A percentile compares a stretch with the other conserved stretches of the same genome.
phyloP scores from a whole-genome alignment of 257 asterid species.

The Solanum habrochaites region DNA sequence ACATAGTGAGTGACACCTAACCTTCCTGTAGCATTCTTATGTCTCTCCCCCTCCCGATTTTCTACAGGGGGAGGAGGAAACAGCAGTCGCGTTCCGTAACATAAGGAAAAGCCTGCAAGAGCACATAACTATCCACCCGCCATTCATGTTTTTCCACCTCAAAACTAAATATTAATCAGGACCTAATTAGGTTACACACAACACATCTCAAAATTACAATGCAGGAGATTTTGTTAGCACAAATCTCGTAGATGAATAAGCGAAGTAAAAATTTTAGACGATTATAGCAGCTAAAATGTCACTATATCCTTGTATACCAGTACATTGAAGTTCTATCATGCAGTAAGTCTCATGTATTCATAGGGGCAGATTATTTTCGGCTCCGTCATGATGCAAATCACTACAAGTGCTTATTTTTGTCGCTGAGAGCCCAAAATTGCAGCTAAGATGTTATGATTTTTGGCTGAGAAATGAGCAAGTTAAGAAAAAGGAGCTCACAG shows the following conservation, averaged over 20 bases:
- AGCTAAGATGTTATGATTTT: background rate
- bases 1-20: constrained; percentile 3
- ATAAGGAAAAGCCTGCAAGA: constrained; percentile 71
- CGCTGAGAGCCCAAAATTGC: background rate
- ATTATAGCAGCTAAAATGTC: background rate
- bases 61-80: no score
- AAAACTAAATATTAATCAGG: no score
- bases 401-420: background rate
- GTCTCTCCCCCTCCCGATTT: constrained; percentile 94
- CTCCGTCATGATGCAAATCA: background rate
- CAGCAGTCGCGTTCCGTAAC: no score
- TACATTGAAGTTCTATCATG: background rate
- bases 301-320: background rate
- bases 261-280: background rate
- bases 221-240: background rate
- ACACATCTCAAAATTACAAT: background rate
- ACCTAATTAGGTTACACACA: background rate
- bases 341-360: background rate
- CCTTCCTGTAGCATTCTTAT: constrained; percentile 98
- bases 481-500: background rate
- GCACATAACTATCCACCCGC: background rate
- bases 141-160: no score
- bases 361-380: background rate
- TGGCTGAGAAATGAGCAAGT: background rate
- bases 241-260: background rate